A percentile compares a stretch with the other conserved stretches of the same genome.
These are phyloP conservation scores for Grosmannia huntii DNA, from an alignment of 2,329 filamentous ascomycete genomes.

Conservation along the genomic window DNA sequence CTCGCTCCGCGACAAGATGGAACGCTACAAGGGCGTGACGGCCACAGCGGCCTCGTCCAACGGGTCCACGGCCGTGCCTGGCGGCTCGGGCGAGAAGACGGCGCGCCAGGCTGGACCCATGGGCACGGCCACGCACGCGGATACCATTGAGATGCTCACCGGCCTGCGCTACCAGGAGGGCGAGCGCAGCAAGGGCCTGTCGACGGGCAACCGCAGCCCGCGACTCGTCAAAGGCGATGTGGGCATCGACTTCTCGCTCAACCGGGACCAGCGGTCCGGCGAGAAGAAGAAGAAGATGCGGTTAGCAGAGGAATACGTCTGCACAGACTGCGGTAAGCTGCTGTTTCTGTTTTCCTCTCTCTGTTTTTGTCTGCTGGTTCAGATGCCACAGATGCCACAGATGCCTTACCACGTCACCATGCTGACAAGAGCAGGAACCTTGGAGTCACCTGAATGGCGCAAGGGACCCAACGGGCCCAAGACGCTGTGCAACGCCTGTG, in stretches of 20 bases:
- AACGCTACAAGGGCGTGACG: constrained; percentile 52
- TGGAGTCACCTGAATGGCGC: constrained; percentile 91
- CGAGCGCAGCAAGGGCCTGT: constrained; percentile 77
- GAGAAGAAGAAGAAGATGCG: constrained; percentile 88
- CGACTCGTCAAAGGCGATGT: constrained; percentile 74
- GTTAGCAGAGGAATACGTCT: constrained; percentile 77
- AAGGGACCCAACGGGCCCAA: constrained; percentile 90
- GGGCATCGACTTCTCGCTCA: constrained; percentile 71
- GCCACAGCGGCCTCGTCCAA: background rate
- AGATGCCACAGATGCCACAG: no score
- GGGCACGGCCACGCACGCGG: constrained; percentile 48
- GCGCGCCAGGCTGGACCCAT: background rate
- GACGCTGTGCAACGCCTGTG: constrained; percentile 91
- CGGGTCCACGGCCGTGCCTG: background rate
- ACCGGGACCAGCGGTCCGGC: constrained; percentile 57
- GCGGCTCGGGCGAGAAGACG: background rate
- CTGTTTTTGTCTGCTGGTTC: background rate
- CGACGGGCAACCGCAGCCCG: constrained; percentile 71
- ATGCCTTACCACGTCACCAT: background rate
- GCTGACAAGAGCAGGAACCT: constrained; percentile 41
- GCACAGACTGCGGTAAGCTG: constrained; percentile 71
- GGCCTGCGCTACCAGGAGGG: constrained; percentile 79
- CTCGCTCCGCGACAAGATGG: constrained; percentile 75
- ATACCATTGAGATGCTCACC: constrained; percentile 87
- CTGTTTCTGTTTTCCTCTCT: background rate